Conservation (phyloP, 305 asterid genomes). For the Rubia balearica region DNA sequence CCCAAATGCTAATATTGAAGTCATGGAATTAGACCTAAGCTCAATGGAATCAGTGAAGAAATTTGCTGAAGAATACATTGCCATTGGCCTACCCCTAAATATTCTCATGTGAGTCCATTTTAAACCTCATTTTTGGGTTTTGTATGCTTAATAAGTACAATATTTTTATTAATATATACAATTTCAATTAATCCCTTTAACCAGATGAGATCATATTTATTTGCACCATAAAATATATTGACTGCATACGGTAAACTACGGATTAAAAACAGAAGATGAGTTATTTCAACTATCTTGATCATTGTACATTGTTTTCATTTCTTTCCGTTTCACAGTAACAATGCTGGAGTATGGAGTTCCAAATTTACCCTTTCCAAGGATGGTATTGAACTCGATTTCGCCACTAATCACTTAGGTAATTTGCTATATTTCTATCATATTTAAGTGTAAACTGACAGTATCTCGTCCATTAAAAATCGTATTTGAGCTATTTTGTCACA, state of each 20-base stretch:
- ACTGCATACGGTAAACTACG: no score
- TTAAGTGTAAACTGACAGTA: not conserved
- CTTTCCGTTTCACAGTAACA: not conserved
- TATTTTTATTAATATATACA: not conserved
- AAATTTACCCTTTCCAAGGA: not conserved
- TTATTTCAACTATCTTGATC: not conserved
- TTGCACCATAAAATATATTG: no score
- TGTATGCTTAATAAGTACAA: no score
- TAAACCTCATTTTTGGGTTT: not conserved
- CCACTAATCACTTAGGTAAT: constrained; percentile 2
- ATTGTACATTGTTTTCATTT: not conserved
- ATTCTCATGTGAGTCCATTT: constrained; percentile 15
- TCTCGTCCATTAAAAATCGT: not conserved
- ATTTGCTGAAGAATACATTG: constrained; percentile 9
- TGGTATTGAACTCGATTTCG: not conserved
- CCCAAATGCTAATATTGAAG: constrained; percentile 13
- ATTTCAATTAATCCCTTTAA: no score
- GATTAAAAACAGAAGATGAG: no score
- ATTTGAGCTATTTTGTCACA: no score
- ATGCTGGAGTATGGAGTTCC: not conserved
- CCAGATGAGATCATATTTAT: no score
- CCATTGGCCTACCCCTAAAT: constrained; percentile 9
- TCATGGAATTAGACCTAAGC: constrained; percentile 17
- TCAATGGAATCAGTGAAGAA: constrained; percentile 35
- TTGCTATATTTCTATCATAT: not conserved